A percentile compares a stretch with the other conserved stretches of the same genome.
Conservation (phyloP, 176 grass and related monocot species). For the Secale cereale region DNA sequence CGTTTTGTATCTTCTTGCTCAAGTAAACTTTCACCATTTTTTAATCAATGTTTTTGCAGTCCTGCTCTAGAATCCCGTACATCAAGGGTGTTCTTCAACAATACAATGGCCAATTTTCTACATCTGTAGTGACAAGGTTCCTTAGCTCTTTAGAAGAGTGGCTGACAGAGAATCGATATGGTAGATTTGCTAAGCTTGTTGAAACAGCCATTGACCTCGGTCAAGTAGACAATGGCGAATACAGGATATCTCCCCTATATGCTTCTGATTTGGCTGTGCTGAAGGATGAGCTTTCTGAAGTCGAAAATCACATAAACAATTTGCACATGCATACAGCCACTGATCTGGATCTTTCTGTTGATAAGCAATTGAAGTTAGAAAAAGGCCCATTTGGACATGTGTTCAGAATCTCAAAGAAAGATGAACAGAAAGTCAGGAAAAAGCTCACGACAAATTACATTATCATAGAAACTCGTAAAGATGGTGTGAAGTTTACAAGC, state of each 20-base stretch:
- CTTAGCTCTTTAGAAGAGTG: constrained; percentile 58
- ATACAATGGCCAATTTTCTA: constrained; percentile 75
- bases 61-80: constrained; percentile 52
- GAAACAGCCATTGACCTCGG: constrained; percentile 77
- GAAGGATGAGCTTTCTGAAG: constrained; percentile 62
- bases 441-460: constrained; percentile 74
- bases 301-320: constrained; percentile 75
- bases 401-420: constrained; percentile 99
- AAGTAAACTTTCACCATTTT: background rate
- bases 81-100: constrained; percentile 72
- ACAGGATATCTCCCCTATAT: constrained; percentile 88
- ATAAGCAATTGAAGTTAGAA: constrained; percentile 87
- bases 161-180: constrained; percentile 56
- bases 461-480: constrained; percentile 96
- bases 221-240: constrained; percentile 85
- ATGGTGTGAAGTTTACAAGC: constrained; percentile 93
- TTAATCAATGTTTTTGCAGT: constrained; percentile 53
- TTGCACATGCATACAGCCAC: constrained; percentile 63
- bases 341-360: constrained; percentile 86
- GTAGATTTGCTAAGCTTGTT: constrained; percentile 63
- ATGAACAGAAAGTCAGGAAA: constrained; percentile 96
- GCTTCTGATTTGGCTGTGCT: constrained; percentile 59
- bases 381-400: constrained; percentile 88
- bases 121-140: constrained; percentile 64
- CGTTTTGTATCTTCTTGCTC: constrained; percentile 18